A percentile compares a stretch with the other conserved stretches of the same genome.
Conservation (phyloP, 2,329 filamentous ascomycete genomes). For the Gliomastix tumulicola region DNA sequence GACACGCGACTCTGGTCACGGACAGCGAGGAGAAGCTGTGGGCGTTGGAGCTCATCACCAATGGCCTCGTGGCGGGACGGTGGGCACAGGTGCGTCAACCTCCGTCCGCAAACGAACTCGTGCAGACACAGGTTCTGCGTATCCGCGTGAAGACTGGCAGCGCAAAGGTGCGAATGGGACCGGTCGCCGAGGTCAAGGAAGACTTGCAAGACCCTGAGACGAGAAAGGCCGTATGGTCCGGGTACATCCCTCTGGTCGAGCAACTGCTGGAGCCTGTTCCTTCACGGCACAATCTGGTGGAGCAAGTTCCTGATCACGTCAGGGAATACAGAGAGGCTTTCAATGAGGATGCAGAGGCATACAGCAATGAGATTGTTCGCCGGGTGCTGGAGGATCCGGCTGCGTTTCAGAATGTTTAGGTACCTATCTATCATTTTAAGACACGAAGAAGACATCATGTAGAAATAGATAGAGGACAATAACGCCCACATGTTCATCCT, state of each 20-base stretch:
- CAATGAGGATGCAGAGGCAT: constrained; percentile 24
- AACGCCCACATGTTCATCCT: no score
- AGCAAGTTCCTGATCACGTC: constrained; percentile 56
- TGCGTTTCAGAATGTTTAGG: no score
- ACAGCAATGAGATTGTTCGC: constrained; percentile 9
- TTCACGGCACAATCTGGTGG: constrained; percentile 50
- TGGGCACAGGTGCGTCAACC: constrained; percentile 65
- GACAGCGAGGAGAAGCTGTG: constrained; percentile 65
- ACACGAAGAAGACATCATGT: no score
- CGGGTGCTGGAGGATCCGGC: neutral
- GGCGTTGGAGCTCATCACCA: constrained; percentile 72
- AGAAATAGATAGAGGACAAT: no score
- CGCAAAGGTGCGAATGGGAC: constrained; percentile 65
- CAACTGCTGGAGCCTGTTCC: constrained; percentile 57
- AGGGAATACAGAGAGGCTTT: constrained; percentile 26
- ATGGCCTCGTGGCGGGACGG: constrained; percentile 61
- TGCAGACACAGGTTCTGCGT: constrained; percentile 64
- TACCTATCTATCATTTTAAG: no score
- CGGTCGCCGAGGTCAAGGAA: constrained; percentile 46
- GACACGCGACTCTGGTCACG: constrained; percentile 61
- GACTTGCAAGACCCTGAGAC: constrained; percentile 38
- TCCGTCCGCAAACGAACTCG: constrained; percentile 67
- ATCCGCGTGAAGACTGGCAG: constrained; percentile 65
- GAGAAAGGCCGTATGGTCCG: constrained; percentile 42
- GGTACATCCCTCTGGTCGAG: constrained; percentile 56